These are phyloP conservation scores for Fusarium ramigenum DNA, from an alignment of 2,329 filamentous ascomycete genomes.

Conservation along the genomic window DNA sequence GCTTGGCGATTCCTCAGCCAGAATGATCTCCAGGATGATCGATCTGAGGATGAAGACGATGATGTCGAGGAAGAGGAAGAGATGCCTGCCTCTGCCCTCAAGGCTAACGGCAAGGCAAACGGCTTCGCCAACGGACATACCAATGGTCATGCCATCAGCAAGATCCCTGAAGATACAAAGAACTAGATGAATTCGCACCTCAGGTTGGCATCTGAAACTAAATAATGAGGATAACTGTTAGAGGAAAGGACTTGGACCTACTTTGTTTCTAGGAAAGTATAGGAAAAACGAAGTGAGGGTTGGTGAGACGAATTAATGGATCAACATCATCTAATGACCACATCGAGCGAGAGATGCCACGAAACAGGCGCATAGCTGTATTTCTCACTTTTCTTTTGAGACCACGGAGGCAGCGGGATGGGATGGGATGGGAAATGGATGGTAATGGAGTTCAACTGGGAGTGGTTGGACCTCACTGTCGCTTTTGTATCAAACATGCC, in stretches of 20 bases:
- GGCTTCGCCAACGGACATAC: conserved; percentile 22
- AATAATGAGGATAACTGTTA: neutral
- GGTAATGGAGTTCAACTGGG: conserved; percentile 27
- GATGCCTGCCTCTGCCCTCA: conserved; percentile 42
- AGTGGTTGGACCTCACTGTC: conserved; percentile 27
- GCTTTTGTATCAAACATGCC: conserved; percentile 34
- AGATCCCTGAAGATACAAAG: conserved; percentile 20
- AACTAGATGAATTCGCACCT: conserved; percentile 13
- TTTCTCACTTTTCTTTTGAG: conserved; percentile 19
- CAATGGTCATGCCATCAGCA: conserved; percentile 32
- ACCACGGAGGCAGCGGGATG: conserved; percentile 3
- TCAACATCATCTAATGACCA: conserved; percentile 36
- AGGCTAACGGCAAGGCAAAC: conserved; percentile 33
- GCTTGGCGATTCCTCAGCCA: conserved; percentile 74
- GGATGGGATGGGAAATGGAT: conserved; percentile 12
- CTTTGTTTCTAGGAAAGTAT: neutral
- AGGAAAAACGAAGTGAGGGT: conserved; percentile 12
- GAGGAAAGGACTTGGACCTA: neutral
- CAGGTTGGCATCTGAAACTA: neutral
- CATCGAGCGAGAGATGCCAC: conserved; percentile 10
- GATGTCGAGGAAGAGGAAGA: conserved; percentile 60
- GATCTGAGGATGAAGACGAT: conserved; percentile 73
- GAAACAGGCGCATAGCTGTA: conserved; percentile 23
- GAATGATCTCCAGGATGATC: conserved; percentile 72
- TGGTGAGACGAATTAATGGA: conserved; percentile 37